These are phyloP conservation scores for Pseudophaeomoniella oleicola DNA, from an alignment of 2,329 filamentous ascomycete genomes.

Conservation along the genomic window DNA sequence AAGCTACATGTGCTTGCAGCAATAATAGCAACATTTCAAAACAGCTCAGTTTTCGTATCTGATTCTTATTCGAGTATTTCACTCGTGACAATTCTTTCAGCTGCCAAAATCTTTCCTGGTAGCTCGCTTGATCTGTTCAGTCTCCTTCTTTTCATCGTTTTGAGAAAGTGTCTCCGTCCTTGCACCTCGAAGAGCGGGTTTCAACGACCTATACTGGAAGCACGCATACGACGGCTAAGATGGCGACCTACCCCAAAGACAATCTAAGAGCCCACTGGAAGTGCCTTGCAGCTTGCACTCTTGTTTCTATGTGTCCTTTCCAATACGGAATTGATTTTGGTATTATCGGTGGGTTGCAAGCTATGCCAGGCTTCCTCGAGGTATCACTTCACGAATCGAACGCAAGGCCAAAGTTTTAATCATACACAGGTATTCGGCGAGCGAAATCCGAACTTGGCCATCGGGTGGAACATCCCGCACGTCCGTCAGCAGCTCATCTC, in stretches of 20 bases:
- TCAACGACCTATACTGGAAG: too few species aligned
- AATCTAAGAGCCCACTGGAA: conserved; percentile 8
- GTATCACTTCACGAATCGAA: conserved; percentile 3
- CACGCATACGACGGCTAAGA: too few species aligned
- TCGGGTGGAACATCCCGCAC: conserved; percentile 20
- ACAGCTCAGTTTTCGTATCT: too few species aligned
- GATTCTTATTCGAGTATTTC: too few species aligned
- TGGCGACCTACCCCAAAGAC: conserved; percentile 6
- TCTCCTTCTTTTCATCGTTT: too few species aligned
- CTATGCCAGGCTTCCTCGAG: conserved; percentile 17
- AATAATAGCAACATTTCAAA: too few species aligned
- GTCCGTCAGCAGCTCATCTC: conserved; percentile 30
- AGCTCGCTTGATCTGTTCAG: too few species aligned
- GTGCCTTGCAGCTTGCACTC: conserved; percentile 9
- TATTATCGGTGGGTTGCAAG: conserved; percentile 17
- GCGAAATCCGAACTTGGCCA: conserved; percentile 9
- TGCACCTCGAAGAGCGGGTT: too few species aligned
- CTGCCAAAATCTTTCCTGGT: too few species aligned
- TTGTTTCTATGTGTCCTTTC: conserved; percentile 19
- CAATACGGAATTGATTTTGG: conserved; percentile 18
- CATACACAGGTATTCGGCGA: conserved; percentile 14
- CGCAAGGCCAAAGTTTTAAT: conserved; percentile 4
- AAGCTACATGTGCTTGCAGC: too few species aligned
- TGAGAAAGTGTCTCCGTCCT: too few species aligned
- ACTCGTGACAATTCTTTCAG: too few species aligned